Evolutionary conservation across 495 filamentous ascomycete species (phyloP).

Genomic region (Daldinia grandis): DNA sequence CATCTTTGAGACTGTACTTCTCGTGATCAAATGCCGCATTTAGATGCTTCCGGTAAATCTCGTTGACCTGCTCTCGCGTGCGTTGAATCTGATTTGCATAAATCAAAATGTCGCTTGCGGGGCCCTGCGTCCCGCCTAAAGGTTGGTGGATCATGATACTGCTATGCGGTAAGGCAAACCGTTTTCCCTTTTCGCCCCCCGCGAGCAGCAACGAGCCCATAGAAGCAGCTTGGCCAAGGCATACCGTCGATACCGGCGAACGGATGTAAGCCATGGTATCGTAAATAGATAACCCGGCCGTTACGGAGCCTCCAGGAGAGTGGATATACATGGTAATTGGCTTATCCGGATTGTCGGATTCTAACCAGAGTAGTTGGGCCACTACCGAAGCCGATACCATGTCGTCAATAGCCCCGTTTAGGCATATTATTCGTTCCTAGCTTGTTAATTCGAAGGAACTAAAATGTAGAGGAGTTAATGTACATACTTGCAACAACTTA

Average conservation of each 20-base stretch:
- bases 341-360: conserved; percentile 94
- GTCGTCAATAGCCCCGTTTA: conserved; percentile 93
- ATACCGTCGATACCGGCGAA: conserved; percentile 91
- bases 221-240: conserved; percentile 90
- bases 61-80: conserved; percentile 83
- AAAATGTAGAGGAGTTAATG: not conserved
- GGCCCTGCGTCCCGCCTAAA: conserved; percentile 87
- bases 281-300: conserved; percentile 90
- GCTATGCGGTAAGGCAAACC: conserved; percentile 89
- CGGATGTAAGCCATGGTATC: conserved; percentile 99
- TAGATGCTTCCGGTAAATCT: conserved; percentile 87
- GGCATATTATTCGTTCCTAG: conserved; percentile 92
- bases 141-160: conserved; percentile 98
- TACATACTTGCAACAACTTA: conserved; percentile 72
- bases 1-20: conserved; percentile 71
- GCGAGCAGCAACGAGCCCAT: conserved; percentile 93
- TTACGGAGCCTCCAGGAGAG: conserved; percentile 94
- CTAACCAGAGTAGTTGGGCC: conserved; percentile 95
- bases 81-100: conserved; percentile 97
- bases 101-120: conserved; percentile 92
- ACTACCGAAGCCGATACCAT: conserved; percentile 88
- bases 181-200: conserved; percentile 83
- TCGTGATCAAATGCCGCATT: conserved; percentile 72
- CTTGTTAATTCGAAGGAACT: conserved; percentile 31
- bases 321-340: conserved; percentile 98